Base-by-base conservation (phyloP, 257 asterid genomes). In the Nicotiana paniculata region DNA sequence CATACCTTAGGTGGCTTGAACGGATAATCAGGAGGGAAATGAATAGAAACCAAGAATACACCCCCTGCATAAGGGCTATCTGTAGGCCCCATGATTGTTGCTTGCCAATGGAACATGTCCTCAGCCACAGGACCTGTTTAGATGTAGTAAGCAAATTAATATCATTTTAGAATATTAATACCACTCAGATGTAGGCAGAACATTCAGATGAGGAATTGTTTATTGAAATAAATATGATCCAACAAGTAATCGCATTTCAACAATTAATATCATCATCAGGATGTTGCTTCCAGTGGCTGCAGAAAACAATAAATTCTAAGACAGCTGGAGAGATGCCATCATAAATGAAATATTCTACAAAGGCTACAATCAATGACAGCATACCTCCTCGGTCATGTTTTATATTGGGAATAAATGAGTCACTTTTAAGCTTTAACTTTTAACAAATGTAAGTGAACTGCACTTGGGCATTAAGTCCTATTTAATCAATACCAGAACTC, bases 91-190 rank as follows among this genome's bases (percentile, higher is more conserved):
- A 87, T 87, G 15, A 87, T 87, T 15, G 90, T 87, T 33, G 90
- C 90, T 67, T 87, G 90, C 90, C 90, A 87, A 79, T 87, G 90
- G 77, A 87, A 87, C 90, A 87, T 85, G 62, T 87, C 90, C 55
- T 87, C 90, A 6, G 88, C 90, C 24, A 87, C 90, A 6, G 90
- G 90, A 81, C 90, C 90, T 87, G 81, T 58, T 82, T 67, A 8
- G 30, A n/a, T 17, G 51, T 15, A 77, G 58, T 53, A 53, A 15
- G 13, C 58, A 53, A 53, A 53, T 13, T 53, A 53, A 53, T 3
- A 53, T 53, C 58, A 53, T 53, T 53, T 1, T 43, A 43, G 12
- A 43, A 43, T 43, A 43, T 43, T 43, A 43, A 43, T 9, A 43
- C 51, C 51, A 43, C 3, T 9, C 51, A 43, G 48, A 43, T 43